Conservation (phyloP, 2,329 filamentous ascomycete species). For the Thermothelomyces thermophilus region DNA sequence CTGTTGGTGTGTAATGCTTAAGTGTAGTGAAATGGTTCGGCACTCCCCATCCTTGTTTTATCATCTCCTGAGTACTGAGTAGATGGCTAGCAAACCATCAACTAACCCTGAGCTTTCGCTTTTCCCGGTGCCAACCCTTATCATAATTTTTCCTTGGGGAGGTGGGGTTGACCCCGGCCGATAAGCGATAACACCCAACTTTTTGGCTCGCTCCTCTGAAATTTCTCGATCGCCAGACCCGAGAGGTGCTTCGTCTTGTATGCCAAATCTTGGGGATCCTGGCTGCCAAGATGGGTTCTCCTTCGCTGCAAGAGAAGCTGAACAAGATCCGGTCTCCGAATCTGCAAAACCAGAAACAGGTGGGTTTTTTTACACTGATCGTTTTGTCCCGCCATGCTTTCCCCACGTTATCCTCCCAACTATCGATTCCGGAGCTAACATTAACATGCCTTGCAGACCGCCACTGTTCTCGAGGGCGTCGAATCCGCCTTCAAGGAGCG, state of each 20-base stretch:
- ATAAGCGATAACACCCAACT: slow-evolving; percentile 24
- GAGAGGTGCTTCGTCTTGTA: slow-evolving; percentile 17
- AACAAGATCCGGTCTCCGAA: slow-evolving; percentile 97
- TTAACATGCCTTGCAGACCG: slow-evolving; percentile 52
- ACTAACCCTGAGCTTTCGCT: slow-evolving; percentile 13
- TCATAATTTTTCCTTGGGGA: slow-evolving; percentile 2
- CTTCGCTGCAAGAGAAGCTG: slow-evolving; percentile 75
- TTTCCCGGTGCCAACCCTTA: slow-evolving; percentile 19
- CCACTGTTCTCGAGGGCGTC: slow-evolving; percentile 80
- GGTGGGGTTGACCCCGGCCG: slow-evolving; percentile 16
- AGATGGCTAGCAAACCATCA: too few relatives aligned
- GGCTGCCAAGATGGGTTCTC: slow-evolving; percentile 39
- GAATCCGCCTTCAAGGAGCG: slow-evolving; percentile 89
- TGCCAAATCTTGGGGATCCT: slow-evolving; percentile 17
- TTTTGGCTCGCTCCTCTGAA: slow-evolving; percentile 22
- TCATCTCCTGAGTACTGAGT: too few relatives aligned
- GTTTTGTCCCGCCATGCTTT: slow-evolving; percentile 24
- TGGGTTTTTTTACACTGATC: slow-evolving; percentile 33
- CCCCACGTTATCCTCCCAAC: background rate
- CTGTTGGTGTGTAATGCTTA: too few relatives aligned
- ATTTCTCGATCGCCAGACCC: slow-evolving; percentile 20
- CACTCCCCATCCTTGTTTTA: too few relatives aligned
- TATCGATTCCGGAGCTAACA: background rate
- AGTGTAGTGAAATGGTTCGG: too few relatives aligned
- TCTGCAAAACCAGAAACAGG: slow-evolving; percentile 90